phyloP scores from a whole-genome alignment of 2,329 filamentous ascomycete genomes.

The Elsinoe australis region DNA sequence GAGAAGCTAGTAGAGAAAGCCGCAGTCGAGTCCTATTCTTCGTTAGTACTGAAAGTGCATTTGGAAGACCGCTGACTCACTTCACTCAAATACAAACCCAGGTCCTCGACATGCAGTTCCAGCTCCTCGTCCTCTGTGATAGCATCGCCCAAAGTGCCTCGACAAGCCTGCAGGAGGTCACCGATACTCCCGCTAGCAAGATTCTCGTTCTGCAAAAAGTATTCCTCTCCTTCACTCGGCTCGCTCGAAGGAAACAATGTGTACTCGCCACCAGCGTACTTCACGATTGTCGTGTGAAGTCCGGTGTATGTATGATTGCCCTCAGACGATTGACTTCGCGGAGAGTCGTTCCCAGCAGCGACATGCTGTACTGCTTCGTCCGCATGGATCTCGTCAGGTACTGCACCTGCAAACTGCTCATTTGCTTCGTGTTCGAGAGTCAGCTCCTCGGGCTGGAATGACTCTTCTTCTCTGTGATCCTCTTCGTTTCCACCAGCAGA shows the following conservation, averaged over 20 bases:
- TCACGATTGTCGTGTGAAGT: conserved; percentile 44
- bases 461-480: background rate
- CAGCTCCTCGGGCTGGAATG: conserved; percentile 3
- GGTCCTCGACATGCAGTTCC: conserved; percentile 46
- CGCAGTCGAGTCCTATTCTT: conserved; percentile 42
- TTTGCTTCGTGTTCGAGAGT: too few relatives aligned
- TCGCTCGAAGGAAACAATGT: conserved; percentile 51
- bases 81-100: conserved; percentile 52
- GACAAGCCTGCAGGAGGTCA: conserved; percentile 50
- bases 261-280: conserved; percentile 50
- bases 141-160: conserved; percentile 47
- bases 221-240: conserved; percentile 47
- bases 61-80: conserved; percentile 34
- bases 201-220: conserved; percentile 50
- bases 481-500: background rate
- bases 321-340: conserved; percentile 23
- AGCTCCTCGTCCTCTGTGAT: conserved; percentile 52
- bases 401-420: background rate
- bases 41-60: conserved; percentile 1
- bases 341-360: conserved; percentile 17
- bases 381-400: conserved; percentile 9
- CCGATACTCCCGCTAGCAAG: conserved; percentile 47
- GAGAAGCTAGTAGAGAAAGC: conserved; percentile 45
- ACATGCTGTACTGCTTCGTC: conserved; percentile 4
- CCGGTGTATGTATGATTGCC: conserved; percentile 32